phyloP scores from a whole-genome alignment of 2,329 filamentous ascomycete species.

The Phyllosticta citrichinensis region DNA sequence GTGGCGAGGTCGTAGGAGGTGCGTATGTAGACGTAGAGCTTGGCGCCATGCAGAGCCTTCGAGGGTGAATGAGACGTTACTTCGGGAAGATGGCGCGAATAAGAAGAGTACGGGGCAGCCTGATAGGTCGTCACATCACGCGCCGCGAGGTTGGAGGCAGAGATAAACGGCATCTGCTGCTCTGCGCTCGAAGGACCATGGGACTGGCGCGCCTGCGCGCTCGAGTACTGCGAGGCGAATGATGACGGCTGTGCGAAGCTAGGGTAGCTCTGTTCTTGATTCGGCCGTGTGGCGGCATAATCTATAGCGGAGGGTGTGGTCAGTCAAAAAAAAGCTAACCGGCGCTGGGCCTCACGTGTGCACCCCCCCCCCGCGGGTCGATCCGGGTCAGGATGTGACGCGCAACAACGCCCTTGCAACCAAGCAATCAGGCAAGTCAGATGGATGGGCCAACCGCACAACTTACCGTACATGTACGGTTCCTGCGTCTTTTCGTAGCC shows the following conservation, averaged over 20 bases:
- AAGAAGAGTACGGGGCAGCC: conserved; percentile 34
- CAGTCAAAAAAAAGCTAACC: conserved; percentile 27
- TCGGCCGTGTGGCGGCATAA: conserved; percentile 51
- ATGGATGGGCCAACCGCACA: conserved; percentile 35
- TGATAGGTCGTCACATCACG: conserved; percentile 39
- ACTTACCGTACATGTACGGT: conserved; percentile 71
- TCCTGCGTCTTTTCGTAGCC: conserved; percentile 68
- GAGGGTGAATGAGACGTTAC: conserved; percentile 62
- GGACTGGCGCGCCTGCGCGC: conserved; percentile 39
- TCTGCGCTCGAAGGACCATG: conserved; percentile 37
- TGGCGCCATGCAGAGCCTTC: conserved; percentile 53
- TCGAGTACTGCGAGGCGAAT: conserved; percentile 40
- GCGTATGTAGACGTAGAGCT: conserved; percentile 63
- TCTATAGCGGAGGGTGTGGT: conserved; percentile 37
- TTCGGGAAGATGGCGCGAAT: conserved; percentile 45
- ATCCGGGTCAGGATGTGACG: conserved; percentile 25
- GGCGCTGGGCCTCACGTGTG: conserved; percentile 25
- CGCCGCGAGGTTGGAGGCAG: conserved; percentile 32
- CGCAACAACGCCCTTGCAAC: conserved; percentile 13
- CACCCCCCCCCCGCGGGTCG: conserved; percentile 19
- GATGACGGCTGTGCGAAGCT: conserved; percentile 37
- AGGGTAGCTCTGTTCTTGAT: conserved; percentile 44
- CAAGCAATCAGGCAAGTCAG: conserved; percentile 17
- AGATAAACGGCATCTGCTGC: conserved; percentile 32
- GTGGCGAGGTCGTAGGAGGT: conserved; percentile 64